These are phyloP conservation scores for Wickerhamiella nectarea DNA, from an alignment of 805 yeast genomes.

Conservation along the genomic window DNA sequence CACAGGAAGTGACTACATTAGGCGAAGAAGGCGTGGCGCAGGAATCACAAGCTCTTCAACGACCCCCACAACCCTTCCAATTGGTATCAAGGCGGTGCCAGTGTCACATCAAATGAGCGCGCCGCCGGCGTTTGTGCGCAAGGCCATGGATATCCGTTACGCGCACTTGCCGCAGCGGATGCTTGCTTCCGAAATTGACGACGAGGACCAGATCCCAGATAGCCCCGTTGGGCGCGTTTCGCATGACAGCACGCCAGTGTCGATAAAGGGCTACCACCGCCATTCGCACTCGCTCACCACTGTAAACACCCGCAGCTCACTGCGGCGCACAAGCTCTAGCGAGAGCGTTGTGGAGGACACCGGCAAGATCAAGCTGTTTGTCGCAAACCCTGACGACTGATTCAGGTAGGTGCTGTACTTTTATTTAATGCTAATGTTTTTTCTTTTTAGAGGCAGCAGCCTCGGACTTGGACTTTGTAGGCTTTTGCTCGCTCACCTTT, in stretches of 20 bases:
- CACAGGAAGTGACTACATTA: conserved; percentile 24
- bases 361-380: conserved; percentile 26
- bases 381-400: conserved; percentile 28
- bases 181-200: conserved; percentile 65
- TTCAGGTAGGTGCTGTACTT: background rate
- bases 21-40: conserved; percentile 20
- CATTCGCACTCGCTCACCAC: conserved; percentile 4
- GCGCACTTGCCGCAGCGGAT: conserved; percentile 40
- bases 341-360: conserved; percentile 25
- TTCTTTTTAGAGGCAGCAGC: too few species aligned
- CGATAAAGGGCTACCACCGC: background rate
- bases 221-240: background rate
- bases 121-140: conserved; percentile 22
- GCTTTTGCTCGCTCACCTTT: too few species aligned
- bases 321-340: conserved; percentile 16
- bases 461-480: too few species aligned
- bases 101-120: conserved; percentile 13
- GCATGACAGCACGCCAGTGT: background rate
- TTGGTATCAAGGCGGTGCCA: conserved; percentile 16
- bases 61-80: conserved; percentile 18
- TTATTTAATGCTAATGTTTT: too few species aligned
- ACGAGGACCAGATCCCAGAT: conserved; percentile 30
- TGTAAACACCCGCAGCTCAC: conserved; percentile 2
- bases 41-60: conserved; percentile 21
- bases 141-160: conserved; percentile 28